Evolutionary conservation across 1,284 basidiomycete genomes (phyloP).

Genomic region (Ustilago sp.): DNA sequence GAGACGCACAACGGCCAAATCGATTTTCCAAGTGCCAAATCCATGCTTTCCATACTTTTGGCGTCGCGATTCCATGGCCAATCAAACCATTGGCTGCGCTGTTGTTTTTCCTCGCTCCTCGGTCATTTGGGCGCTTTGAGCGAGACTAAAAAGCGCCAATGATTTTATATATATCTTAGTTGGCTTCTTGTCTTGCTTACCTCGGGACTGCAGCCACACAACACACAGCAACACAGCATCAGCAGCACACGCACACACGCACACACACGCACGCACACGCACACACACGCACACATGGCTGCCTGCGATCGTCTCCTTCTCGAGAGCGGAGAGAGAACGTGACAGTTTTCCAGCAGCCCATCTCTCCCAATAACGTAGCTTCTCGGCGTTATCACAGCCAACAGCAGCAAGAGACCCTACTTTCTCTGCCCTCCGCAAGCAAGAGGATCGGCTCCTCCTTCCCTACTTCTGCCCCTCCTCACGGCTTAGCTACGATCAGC

Average conservation of each 20-base stretch:
- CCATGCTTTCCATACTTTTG: constrained; percentile 14
- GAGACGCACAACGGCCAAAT: background rate
- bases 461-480: background rate
- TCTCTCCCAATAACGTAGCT: background rate
- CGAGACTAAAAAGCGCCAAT: constrained; percentile 3
- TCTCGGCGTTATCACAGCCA: background rate
- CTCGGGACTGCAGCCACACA: background rate
- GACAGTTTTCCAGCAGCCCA: no score
- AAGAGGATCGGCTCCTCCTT: background rate
- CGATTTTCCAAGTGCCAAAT: background rate
- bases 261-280: background rate
- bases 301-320: no score
- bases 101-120: background rate
- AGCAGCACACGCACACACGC: background rate
- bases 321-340: no score
- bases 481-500: background rate
- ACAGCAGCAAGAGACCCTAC: background rate
- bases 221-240: background rate
- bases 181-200: background rate
- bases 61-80: constrained; percentile 23
- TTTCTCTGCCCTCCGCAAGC: background rate
- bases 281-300: background rate
- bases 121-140: background rate
- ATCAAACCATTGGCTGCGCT: background rate
- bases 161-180: background rate